Evolutionary conservation across 164 flowering plant species (phyloP), one percentile per base, ranked within the genome.

Genomic region (Litsea cubeba): DNA sequence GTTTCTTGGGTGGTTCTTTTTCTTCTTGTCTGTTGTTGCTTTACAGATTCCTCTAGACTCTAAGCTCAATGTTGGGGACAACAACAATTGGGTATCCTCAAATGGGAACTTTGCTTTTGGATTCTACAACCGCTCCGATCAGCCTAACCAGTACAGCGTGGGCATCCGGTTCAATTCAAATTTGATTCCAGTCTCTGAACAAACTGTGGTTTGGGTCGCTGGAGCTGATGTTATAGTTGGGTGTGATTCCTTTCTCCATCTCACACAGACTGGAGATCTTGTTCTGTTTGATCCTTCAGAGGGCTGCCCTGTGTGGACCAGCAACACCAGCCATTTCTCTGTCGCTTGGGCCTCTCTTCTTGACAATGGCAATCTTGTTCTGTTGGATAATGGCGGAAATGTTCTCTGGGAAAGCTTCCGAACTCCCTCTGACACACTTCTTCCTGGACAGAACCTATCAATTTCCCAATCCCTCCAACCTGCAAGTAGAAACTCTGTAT

Each of bases 331-430:
- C 73, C 81, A 76, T 51, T 62, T 78, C 50, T 81, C 86, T 32
- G 91, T 91, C 70, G 76, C 72, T 72, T 84, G 83, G 46, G 92
- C 90, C 12, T 72, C 78, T 76, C 92, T 91, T 73, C 79, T 40
- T 12, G 84, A 90, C 60, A 80, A 85, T 82, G 97, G 97, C 3
- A 91, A 91, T 77, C 83, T 91, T 50, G 86, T 88, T 35, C 83
- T 91, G 1, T 22, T 85, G 62, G 77, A 83, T 63, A 46, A 67
- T 25, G 69, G 74, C 30, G 74, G 80, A 30, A 71, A 72, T 40
- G 69, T 84, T 62, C 85, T 88, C 40, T 91, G 97, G 94, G 88
- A 87, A 70, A 91, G 97, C 78, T 91, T 91, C 64, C 77, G 73
- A 70, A 81, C 77, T 71, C 97, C 92, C 6, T 77, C 85, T 0